Percentiles rank a stretch among this genome's conserved stretches.
These are phyloP conservation scores for Neocatenulostroma microsporum DNA, from an alignment of 2,329 filamentous ascomycete genomes.

Conservation along the genomic window DNA sequence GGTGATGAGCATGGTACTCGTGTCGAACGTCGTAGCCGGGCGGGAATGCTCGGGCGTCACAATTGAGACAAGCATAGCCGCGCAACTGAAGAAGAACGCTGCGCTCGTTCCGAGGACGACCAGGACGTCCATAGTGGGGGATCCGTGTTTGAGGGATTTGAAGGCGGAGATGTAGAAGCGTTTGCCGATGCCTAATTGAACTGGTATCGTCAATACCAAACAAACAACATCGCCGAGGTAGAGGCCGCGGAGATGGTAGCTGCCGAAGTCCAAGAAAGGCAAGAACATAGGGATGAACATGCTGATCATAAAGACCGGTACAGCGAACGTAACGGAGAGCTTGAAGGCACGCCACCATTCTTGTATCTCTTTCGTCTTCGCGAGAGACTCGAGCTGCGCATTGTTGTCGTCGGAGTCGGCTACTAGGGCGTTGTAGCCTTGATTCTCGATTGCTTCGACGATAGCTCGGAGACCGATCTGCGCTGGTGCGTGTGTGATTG, in stretches of 20 bases:
- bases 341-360: constrained; percentile 82
- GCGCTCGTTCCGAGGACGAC: constrained; percentile 89
- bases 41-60: constrained; percentile 65
- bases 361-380: constrained; percentile 92
- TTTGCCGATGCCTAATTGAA: constrained; percentile 93
- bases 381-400: constrained; percentile 87
- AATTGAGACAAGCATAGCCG: constrained; percentile 78
- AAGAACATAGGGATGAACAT: constrained; percentile 90
- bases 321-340: constrained; percentile 68
- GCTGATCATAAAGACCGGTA: constrained; percentile 85
- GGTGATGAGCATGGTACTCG: constrained; percentile 95
- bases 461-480: constrained; percentile 71
- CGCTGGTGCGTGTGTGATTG: constrained; percentile 63
- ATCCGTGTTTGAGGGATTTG: constrained; percentile 81
- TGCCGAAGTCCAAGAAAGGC: constrained; percentile 68
- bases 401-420: constrained; percentile 93
- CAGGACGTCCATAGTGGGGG: constrained; percentile 96
- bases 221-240: constrained; percentile 85
- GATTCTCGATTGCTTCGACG: constrained; percentile 72
- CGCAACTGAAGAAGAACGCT: constrained; percentile 90
- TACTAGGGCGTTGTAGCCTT: constrained; percentile 80
- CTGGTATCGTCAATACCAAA: constrained; percentile 74
- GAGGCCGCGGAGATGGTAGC: constrained; percentile 59
- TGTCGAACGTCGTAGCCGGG: constrained; percentile 89
- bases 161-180: constrained; percentile 92